A percentile compares a stretch with the other conserved stretches of the same genome.
These are phyloP conservation scores for Beauveria pseudobassiana DNA, from an alignment of 2,329 filamentous ascomycete species.

Conservation along the genomic window DNA sequence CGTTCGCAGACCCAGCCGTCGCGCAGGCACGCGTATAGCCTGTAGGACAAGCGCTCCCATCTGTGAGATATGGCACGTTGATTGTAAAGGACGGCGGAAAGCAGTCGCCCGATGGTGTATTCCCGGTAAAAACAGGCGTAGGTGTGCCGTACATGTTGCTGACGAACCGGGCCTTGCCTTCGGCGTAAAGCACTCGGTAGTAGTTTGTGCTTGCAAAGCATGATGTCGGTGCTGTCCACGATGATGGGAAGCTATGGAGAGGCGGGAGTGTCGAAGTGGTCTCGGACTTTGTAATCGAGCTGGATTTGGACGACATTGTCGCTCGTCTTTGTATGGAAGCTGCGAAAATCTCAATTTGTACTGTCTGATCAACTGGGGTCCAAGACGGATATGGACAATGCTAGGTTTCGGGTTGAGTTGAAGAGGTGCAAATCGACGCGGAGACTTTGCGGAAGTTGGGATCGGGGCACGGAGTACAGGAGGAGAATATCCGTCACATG, in stretches of 20 bases:
- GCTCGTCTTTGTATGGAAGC: neutral
- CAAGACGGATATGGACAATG: neutral
- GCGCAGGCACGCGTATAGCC: constrained; percentile 14
- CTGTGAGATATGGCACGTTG: constrained; percentile 9
- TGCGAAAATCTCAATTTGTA: neutral
- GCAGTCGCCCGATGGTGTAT: constrained; percentile 9
- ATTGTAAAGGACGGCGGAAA: constrained; percentile 11
- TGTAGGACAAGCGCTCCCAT: constrained; percentile 9
- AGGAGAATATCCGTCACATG: neutral
- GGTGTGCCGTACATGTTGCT: constrained; percentile 15
- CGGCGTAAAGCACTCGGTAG: constrained; percentile 5
- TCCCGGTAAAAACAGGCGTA: constrained; percentile 12
- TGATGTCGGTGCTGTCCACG: constrained; percentile 12
- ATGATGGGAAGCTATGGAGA: constrained; percentile 7
- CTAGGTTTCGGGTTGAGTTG: neutral
- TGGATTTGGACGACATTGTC: neutral
- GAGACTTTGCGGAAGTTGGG: neutral
- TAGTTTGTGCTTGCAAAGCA: constrained; percentile 12
- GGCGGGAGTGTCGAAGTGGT: neutral
- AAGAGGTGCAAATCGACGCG: neutral
- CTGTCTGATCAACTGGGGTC: neutral
- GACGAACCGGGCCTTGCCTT: neutral
- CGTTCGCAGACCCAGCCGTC: constrained; percentile 2
- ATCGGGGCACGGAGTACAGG: neutral
- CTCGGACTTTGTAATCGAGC: neutral